Percentiles rank a stretch among this genome's conserved stretches.
phyloP scores from a whole-genome alignment of 2,329 filamentous ascomycete species.

The Exophiala mesophila region DNA sequence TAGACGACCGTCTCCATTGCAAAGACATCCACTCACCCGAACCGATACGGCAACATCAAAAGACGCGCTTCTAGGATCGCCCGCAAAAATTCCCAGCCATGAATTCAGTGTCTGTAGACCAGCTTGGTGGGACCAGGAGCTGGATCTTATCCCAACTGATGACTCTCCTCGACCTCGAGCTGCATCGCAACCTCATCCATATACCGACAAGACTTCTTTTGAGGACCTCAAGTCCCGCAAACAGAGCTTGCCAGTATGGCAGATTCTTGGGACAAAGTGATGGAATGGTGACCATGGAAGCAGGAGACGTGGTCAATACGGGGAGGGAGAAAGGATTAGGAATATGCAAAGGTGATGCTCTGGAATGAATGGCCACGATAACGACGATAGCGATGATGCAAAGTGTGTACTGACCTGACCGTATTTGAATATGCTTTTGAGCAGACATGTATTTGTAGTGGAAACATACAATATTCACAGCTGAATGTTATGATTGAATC shows the following conservation, averaged over 20 bases:
- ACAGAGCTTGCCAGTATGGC: neutral
- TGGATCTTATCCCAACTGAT: neutral
- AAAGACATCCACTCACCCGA: neutral
- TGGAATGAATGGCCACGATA: no score
- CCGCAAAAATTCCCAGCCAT: neutral
- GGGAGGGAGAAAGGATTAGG: no score
- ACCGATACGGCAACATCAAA: neutral
- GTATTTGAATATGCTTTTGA: no score
- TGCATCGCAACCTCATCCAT: neutral
- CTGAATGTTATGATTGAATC: no score
- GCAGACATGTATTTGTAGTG: no score
- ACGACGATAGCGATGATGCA: no score
- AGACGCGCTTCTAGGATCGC: neutral
- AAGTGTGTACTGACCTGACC: no score
- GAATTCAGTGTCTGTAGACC: neutral
- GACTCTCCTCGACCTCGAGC: neutral
- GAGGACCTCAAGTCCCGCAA: neutral
- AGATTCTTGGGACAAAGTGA: neutral
- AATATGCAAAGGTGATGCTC: no score
- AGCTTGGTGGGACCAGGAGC: neutral
- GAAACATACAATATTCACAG: no score
- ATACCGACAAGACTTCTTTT: neutral
- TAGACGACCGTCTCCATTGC: slow-evolving; percentile 1
- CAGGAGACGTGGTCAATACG: no score
- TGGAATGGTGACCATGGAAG: no score